Conservation (phyloP, 306 rosid genomes). For the Alnus glutinosa region DNA sequence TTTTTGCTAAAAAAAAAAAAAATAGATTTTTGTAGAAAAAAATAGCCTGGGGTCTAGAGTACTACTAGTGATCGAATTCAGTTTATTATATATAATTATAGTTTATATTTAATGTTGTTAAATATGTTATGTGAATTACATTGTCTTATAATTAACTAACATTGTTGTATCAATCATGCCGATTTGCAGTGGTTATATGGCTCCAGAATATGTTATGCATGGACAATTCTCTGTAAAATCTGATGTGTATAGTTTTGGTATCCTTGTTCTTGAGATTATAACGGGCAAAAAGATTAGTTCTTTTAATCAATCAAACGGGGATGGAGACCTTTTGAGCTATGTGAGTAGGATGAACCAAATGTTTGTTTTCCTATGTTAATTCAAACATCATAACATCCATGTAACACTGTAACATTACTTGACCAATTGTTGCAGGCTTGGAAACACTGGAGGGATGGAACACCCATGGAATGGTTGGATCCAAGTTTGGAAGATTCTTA, state of each 20-base stretch:
- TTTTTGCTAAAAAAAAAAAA: no score
- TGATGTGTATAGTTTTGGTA: constrained; percentile 10
- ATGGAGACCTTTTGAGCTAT: constrained; percentile 16
- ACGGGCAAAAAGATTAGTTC: constrained; percentile 2
- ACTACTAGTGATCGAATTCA: no score
- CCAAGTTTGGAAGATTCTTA: constrained; percentile 32
- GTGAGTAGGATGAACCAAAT: constrained; percentile 19
- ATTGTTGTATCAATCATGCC: background rate
- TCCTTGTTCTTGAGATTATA: constrained; percentile 5
- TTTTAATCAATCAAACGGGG: background rate
- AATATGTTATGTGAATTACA: no score
- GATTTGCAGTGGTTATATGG: constrained; percentile 4
- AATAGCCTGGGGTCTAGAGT: no score
- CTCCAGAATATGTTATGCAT: constrained; percentile 16
- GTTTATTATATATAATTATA: no score
- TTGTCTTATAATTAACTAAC: no score
- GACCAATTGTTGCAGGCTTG: background rate
- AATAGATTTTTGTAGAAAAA: no score
- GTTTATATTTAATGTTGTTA: no score
- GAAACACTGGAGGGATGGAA: no score
- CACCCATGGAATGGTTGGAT: no score
- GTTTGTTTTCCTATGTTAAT: background rate
- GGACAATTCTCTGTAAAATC: constrained; percentile 1
- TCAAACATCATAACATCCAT: background rate
- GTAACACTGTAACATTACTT: background rate